Base-by-base conservation (phyloP, 768 basidiomycete species). In the Leccinum subgranulosum region DNA sequence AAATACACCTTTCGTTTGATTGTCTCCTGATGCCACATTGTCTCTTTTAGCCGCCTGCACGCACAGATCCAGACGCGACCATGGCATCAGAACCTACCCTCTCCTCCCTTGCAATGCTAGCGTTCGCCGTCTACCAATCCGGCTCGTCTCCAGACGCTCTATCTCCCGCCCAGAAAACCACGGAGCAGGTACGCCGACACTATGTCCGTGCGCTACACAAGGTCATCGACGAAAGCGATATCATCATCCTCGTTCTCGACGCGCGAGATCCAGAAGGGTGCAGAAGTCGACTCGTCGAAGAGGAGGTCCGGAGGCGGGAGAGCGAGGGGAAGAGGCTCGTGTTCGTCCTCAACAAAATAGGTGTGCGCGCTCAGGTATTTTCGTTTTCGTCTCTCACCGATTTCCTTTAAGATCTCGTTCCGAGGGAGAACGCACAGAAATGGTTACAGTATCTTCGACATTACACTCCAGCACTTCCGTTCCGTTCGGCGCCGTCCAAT, bases 391-490 rank as follows among this genome's bases (percentile, higher is more conserved):
- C 21, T 11, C 12, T 19, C 9, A 3, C 6, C 15, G 14, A 17
- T 17, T 17, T 36, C 36, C 36, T 31, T 12, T 8, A 1, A 97
- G 95, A 98, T 72, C 84, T 99, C 19, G 87, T 98, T 12, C 93
- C 96, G 5, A 81, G 85, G 49, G 82, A 85, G 14, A 96, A 96
- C 64, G 92, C 94, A 6, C 87, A 94, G 68, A 80, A 82, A 51
- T 98, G 96, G 95, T 77, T 98, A 27, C 86, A 86, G 56, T 83
- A 96, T 72, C 81, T 99, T n/a, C 86, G 94, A 21, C 92, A 96
- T 69, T 84, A 87, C 8, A 94, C 93, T 3, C 94, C 95, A 0
- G 94, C 94, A 0, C 81, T 99, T 43, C 92, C 96, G 0, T 98
- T 98, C 76, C 87, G 91, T 50, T 88, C 86, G 1, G 82, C 83